These are phyloP conservation scores for Chiua sp. DNA, from an alignment of 1,284 basidiomycete genomes.

Conservation along the genomic window DNA sequence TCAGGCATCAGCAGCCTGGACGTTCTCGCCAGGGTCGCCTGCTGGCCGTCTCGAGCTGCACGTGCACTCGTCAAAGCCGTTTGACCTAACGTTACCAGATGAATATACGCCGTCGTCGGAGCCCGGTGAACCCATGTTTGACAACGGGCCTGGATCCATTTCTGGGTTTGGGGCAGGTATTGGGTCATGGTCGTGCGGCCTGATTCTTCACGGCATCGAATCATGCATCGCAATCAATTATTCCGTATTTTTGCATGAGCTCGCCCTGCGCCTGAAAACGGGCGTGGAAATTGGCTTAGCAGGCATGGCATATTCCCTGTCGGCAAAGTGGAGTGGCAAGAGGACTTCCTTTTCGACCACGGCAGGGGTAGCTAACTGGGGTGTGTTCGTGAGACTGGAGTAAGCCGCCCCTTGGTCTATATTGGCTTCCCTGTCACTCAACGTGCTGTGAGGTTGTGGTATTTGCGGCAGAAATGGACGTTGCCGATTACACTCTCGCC, in stretches of 20 bases:
- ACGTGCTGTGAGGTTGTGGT: conserved; percentile 39
- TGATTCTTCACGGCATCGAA: conserved; percentile 33
- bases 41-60: conserved; percentile 34
- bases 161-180: conserved; percentile 37
- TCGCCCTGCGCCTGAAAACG: conserved; percentile 40
- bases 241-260: conserved; percentile 36
- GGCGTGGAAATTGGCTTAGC: conserved; percentile 37
- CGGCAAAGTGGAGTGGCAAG: conserved; percentile 39
- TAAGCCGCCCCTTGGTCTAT: conserved; percentile 17
- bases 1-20: conserved; percentile 34
- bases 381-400: conserved; percentile 41
- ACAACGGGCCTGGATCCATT: conserved; percentile 37
- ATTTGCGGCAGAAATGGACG: conserved; percentile 57
- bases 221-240: conserved; percentile 38
- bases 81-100: conserved; percentile 35
- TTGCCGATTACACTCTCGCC: conserved; percentile 60
- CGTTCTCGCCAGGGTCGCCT: conserved; percentile 29
- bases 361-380: conserved; percentile 37
- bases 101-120: conserved; percentile 25
- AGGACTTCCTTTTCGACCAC: conserved; percentile 34
- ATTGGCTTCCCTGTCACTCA: conserved; percentile 7
- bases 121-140: conserved; percentile 25
- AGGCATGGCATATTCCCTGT: conserved; percentile 34
- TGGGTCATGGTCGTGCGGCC: conserved; percentile 38
- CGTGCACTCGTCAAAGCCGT: conserved; percentile 37